Evolutionary conservation across 768 basidiomycete genomes (phyloP), one percentile per base, ranked within the genome.

Genomic region (Rhizopogon vulgaris): DNA sequence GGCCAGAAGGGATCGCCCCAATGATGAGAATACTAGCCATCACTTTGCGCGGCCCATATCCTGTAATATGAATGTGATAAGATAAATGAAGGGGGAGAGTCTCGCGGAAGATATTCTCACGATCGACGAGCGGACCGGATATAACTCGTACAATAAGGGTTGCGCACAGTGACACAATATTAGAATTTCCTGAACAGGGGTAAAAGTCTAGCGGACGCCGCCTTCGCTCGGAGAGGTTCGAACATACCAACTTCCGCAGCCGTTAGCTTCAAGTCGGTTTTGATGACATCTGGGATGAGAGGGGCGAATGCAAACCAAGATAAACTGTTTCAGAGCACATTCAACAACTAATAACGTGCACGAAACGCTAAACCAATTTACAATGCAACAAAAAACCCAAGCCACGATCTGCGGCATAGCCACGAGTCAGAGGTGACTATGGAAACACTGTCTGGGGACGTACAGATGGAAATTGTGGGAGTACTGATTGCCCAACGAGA

Each of bases 271-370:
- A 83, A 70, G 63, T 83, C 81, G 24, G 61, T 58, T 55, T 73
- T 75, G 65, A 84, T 82, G 28, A 73, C 78, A 8, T 78, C 76
- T 0, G 80, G 78, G 34, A 80, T 73, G 14, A 83, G 73, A 0
- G 82, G 81, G n/a, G 80, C 71, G 58, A 84, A 83, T 1, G 81
- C 80, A 52, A 83, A 82, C 82, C 80, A 77, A 1, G 70, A 69
- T 25, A 72, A 48, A 40, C 71, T 71, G 47, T 11, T 28, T 11
- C 34, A 14, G 24, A 22, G 38, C 22, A 37, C 22, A 34, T 41
- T 24, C 70, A 34, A 71, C 65, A 2, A 72, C 56, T 36, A 30
- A 17, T 36, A 30, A 17, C 12, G 7, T 15, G 27, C 28, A 51
- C 42, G 39, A 53, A 48, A 55, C 17, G 46, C 22, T 9, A 15